These are phyloP conservation scores for Aureobasidium sp. DNA, from an alignment of 2,329 filamentous ascomycete genomes.

Conservation along the genomic window DNA sequence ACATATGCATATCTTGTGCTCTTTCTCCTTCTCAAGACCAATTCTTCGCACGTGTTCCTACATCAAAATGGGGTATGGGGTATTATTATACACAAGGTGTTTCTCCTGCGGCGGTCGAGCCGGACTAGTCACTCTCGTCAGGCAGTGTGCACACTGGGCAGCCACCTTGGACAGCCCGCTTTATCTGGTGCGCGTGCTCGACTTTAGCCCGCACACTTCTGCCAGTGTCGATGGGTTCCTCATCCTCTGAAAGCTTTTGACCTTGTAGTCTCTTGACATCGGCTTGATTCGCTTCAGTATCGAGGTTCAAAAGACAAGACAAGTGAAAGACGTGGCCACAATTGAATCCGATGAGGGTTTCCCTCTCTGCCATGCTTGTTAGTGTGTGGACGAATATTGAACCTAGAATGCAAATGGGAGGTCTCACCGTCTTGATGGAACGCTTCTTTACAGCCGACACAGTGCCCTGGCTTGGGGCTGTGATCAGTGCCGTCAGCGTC, in stretches of 20 bases:
- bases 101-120: no score
- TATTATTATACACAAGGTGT: neutral
- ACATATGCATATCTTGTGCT: neutral
- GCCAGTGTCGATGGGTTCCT: constrained; percentile 26
- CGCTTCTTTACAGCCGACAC: constrained; percentile 29
- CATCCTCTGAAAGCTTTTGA: constrained; percentile 31
- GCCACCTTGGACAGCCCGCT: constrained; percentile 50
- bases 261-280: constrained; percentile 37
- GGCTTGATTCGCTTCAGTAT: constrained; percentile 30
- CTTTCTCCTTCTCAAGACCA: neutral
- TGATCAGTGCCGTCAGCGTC: constrained; percentile 16
- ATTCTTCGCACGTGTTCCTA: neutral
- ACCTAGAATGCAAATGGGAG: neutral
- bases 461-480: constrained; percentile 27
- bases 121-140: constrained; percentile 6
- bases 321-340: constrained; percentile 79
- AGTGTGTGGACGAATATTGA: neutral
- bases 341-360: constrained; percentile 70
- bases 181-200: constrained; percentile 69
- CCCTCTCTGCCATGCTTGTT: constrained; percentile 40
- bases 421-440: constrained; percentile 30
- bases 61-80: neutral
- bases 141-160: constrained; percentile 18
- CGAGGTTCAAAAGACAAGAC: constrained; percentile 52
- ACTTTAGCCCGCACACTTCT: constrained; percentile 78